Evolutionary conservation across 768 basidiomycete genomes (phyloP).

Genomic region (Termitomyces sp.): DNA sequence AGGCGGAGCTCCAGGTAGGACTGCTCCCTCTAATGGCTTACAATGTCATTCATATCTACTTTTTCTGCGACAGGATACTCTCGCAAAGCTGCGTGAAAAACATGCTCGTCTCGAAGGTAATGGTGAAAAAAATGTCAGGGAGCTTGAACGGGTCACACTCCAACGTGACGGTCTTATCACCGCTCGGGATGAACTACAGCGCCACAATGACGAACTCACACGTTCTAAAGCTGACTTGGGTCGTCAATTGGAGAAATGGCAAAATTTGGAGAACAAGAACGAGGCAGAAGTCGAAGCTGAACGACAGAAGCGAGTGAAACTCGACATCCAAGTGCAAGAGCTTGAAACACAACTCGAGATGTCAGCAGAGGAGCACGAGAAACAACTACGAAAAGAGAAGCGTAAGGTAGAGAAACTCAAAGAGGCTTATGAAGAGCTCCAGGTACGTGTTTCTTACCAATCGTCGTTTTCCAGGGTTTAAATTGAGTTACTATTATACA

Average conservation of each 20-base stretch:
- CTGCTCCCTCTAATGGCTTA: neutral
- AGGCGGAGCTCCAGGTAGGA: constrained; percentile 43
- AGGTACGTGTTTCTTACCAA: constrained; percentile 31
- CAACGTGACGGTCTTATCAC: constrained; percentile 57
- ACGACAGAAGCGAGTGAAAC: constrained; percentile 50
- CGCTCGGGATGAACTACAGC: constrained; percentile 51
- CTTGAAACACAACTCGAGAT: constrained; percentile 37
- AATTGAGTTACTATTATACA: constrained; percentile 19
- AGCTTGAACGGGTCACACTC: constrained; percentile 54
- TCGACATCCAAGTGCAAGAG: constrained; percentile 53
- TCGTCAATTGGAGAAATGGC: constrained; percentile 68
- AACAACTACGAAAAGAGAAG: constrained; percentile 39
- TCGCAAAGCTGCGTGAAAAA: constrained; percentile 43
- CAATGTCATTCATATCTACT: constrained; percentile 8
- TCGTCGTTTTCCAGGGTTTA: constrained; percentile 2
- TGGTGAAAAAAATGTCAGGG: constrained; percentile 42
- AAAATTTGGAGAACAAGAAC: constrained; percentile 61
- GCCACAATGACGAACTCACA: constrained; percentile 54
- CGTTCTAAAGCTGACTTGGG: constrained; percentile 53
- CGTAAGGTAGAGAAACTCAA: constrained; percentile 41
- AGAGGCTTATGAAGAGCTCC: constrained; percentile 37
- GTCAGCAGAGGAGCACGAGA: constrained; percentile 31
- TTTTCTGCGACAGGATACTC: constrained; percentile 29
- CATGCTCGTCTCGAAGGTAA: constrained; percentile 47
- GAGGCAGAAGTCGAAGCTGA: constrained; percentile 53